Percentiles rank a stretch among this genome's conserved stretches.
phyloP scores from a whole-genome alignment of 1,284 basidiomycete genomes.

The Cutaneotrichosporon sp. region DNA sequence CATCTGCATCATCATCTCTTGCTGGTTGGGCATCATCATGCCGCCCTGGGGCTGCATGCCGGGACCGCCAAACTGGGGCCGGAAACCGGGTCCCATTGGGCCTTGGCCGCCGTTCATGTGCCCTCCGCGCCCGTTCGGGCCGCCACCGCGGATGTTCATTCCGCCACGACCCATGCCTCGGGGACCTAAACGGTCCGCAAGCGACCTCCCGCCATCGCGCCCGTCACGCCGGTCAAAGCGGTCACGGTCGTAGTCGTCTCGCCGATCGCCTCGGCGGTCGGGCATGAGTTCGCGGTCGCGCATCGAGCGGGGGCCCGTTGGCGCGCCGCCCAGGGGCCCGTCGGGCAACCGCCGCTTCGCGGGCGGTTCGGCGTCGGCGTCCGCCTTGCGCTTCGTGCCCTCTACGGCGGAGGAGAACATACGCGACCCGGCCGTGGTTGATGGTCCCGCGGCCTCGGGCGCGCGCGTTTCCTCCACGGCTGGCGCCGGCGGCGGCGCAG shows the following conservation, averaged over 20 bases:
- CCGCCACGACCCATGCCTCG: constrained; percentile 16
- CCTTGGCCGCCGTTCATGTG: constrained; percentile 7
- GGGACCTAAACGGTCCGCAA: constrained; percentile 18
- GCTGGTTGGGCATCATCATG: constrained; percentile 34
- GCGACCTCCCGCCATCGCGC: background rate
- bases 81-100: constrained; percentile 13
- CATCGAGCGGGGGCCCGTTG: constrained; percentile 19
- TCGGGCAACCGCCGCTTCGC: constrained; percentile 19
- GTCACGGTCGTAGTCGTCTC: background rate
- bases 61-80: constrained; percentile 5
- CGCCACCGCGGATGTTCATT: constrained; percentile 19
- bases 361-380: constrained; percentile 6
- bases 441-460: background rate
- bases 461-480: constrained; percentile 8
- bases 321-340: constrained; percentile 15
- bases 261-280: background rate
- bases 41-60: constrained; percentile 2
- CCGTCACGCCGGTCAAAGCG: background rate
- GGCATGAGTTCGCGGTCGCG: constrained; percentile 1
- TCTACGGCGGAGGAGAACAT: constrained; percentile 20
- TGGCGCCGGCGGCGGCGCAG: constrained; percentile 7
- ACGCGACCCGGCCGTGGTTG: background rate
- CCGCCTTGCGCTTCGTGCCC: constrained; percentile 24
- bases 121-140: constrained; percentile 11
- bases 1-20: constrained; percentile 50